These are phyloP conservation scores for Aspergillus sp. DNA, from an alignment of 2,329 filamentous ascomycete species.

Conservation along the genomic window DNA sequence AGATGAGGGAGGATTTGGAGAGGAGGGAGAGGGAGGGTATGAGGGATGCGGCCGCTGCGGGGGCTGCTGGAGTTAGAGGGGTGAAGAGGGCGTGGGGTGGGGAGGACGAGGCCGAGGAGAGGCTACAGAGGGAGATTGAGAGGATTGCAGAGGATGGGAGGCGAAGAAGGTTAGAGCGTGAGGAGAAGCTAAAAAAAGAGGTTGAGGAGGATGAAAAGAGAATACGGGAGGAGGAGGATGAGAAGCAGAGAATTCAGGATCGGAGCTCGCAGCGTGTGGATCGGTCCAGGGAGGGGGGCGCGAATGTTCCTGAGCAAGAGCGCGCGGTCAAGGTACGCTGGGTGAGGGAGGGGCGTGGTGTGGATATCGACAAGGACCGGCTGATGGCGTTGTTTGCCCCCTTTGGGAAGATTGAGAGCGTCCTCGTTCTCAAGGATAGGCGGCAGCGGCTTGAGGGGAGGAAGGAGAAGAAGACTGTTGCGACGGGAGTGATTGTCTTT, in stretches of 20 bases:
- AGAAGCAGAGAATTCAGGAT: constrained; percentile 45
- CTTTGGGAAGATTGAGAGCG: constrained; percentile 63
- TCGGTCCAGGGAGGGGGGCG: constrained; percentile 43
- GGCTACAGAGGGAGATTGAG: constrained; percentile 58
- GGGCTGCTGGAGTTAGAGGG: constrained; percentile 51
- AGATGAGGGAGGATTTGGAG: constrained; percentile 87
- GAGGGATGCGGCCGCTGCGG: constrained; percentile 50
- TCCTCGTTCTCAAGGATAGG: constrained; percentile 61
- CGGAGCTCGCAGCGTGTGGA: constrained; percentile 37
- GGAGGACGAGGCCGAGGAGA: constrained; percentile 52
- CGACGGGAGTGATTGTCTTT: constrained; percentile 61
- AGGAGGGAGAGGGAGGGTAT: constrained; percentile 65
- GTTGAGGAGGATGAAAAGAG: constrained; percentile 45
- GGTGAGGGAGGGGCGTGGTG: constrained; percentile 52
- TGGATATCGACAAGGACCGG: constrained; percentile 53
- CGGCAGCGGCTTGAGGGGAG: constrained; percentile 55
- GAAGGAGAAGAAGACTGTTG: constrained; percentile 57
- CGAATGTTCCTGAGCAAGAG: constrained; percentile 57
- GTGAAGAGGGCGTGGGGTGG: constrained; percentile 61
- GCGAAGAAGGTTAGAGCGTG: constrained; percentile 55
- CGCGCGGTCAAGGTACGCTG: constrained; percentile 64
- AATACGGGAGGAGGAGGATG: constrained; percentile 48
- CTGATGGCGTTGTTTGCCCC: constrained; percentile 54
- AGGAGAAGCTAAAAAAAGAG: constrained; percentile 51
- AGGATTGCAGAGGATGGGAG: constrained; percentile 59